Evolutionary conservation across 257 asterid species (phyloP), one percentile per base, ranked within the genome.

Genomic region (Verbascum thapsus): DNA sequence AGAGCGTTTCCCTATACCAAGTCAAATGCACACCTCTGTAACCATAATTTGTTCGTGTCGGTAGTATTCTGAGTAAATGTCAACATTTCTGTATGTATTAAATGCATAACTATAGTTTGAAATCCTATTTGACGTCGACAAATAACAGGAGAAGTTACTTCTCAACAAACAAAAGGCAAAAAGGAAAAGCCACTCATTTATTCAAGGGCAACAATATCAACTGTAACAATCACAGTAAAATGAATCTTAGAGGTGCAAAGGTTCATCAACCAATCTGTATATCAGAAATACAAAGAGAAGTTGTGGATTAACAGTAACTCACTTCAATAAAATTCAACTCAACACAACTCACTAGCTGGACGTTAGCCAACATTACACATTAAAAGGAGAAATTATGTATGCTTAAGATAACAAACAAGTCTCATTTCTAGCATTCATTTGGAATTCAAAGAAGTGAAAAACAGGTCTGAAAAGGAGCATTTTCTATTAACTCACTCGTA

Each of bases 401-500:
- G 41, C 48, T 8, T 41, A 54, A 19, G 15, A 54, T 1, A 43
- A 44, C n/a, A 32, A 10, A 15, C 37, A 37, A 40, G 4, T 16
- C 34, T 37, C 7, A 13, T 58, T 32, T 41, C 34, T 32, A 41
- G 16, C 7, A 61, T 38, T 10, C 17, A 42, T 41, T 9, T 8
- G 6, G 17, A 48, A 47, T 49, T 6, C 12, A 61, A 19, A 13
- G 13, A 30, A 11, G 39, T 23, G 47, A 18, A 12, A n/a, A 13
- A 30, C 19, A 56, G 10, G 39, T 37, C 22, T 37, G 7, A 50
- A 63, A 48, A 32, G 17, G 44, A 54, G 54, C 7, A 7, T 8
- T 54, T 40, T 32, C 56, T 8, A 70, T 66, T 61, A 77, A 85
- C 98, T 83, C 73, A 94, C 99, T 94, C 99, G 44, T 90, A 94